Base-by-base conservation (phyloP, 352 stramenopile genomes). In the Pythium grandisporangium region DNA sequence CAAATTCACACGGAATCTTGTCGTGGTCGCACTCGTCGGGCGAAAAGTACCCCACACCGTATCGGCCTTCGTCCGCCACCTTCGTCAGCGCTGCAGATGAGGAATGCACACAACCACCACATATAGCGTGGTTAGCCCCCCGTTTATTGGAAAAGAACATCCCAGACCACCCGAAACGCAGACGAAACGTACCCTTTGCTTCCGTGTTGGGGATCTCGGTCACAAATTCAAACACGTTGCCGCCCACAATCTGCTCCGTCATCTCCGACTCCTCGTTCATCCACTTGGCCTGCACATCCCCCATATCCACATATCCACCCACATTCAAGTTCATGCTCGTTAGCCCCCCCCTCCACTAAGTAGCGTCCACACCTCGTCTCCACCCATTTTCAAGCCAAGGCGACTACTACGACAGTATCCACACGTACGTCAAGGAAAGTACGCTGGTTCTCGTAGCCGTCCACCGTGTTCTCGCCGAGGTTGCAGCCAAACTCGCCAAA, bases 401-500 rank as follows among this genome's bases (percentile, higher is more conserved):
- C n/a, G n/a, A n/a, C n/a, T n/a, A n/a, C n/a, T n/a, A n/a, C n/a
- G n/a, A n/a, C n/a, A n/a, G n/a, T n/a, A n/a, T n/a, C n/a, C n/a
- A n/a, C n/a, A 46, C 21, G 55, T 24, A 29, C 64, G 17, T 79
- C 66, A 36, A 64, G 67, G 45, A 79, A 79, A 27, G 32, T 41
- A 6, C 66, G 66, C 42, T 74, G 61, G 41, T 63, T 64, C 51
- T 73, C 63, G 48, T 65, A 76, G 14, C 49, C 63, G 26, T 68
- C 58, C 42, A 79, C 41, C 20, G 66, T 79, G 58, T 79, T 79
- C 25, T 53, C 45, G 27, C 65, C 63, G 2, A 62, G 25, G 48
- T 74, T 72, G 57, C 66, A 79, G 20, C 66, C 66, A 42, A 69
- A 79, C 45, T 79, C 66, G 33, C 66, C 66, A 43, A 79, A 75